These are phyloP conservation scores for Boletus pseudo-olivaceus DNA, from an alignment of 768 basidiomycete genomes.

Conservation along the genomic window DNA sequence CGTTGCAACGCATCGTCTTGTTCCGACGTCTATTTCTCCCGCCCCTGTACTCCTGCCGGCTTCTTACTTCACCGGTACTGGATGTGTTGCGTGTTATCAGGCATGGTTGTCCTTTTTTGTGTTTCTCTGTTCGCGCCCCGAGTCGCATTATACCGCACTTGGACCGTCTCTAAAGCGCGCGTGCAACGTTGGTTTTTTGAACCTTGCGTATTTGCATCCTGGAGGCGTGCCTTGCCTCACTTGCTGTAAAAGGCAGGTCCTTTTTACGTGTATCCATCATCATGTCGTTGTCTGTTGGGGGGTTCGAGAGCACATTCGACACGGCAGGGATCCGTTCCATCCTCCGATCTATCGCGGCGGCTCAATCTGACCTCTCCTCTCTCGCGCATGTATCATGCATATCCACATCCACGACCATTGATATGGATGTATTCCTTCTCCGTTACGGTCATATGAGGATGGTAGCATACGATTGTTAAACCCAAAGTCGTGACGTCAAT, in stretches of 20 bases:
- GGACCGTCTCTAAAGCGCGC: neutral
- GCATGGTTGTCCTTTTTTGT: neutral
- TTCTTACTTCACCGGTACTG: neutral
- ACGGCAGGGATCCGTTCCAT: neutral
- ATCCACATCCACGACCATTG: neutral
- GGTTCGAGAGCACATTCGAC: neutral
- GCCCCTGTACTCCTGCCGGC: neutral
- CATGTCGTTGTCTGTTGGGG: neutral
- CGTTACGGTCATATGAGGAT: neutral
- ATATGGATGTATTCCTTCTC: neutral
- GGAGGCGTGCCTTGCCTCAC: neutral
- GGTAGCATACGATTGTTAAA: no score
- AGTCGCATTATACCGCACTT: neutral
- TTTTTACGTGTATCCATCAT: conserved; percentile 5
- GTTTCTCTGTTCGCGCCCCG: no score
- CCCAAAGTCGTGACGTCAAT: no score
- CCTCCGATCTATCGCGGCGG: neutral
- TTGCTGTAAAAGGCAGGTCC: neutral
- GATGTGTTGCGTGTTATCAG: neutral
- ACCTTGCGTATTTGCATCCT: neutral
- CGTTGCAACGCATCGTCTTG: neutral
- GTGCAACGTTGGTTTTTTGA: neutral
- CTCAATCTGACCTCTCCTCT: neutral
- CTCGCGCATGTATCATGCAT: no score
- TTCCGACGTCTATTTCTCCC: neutral